These are phyloP conservation scores for Myriosclerotinia duriaeana DNA, from an alignment of 2,329 filamentous ascomycete genomes.

Conservation along the genomic window DNA sequence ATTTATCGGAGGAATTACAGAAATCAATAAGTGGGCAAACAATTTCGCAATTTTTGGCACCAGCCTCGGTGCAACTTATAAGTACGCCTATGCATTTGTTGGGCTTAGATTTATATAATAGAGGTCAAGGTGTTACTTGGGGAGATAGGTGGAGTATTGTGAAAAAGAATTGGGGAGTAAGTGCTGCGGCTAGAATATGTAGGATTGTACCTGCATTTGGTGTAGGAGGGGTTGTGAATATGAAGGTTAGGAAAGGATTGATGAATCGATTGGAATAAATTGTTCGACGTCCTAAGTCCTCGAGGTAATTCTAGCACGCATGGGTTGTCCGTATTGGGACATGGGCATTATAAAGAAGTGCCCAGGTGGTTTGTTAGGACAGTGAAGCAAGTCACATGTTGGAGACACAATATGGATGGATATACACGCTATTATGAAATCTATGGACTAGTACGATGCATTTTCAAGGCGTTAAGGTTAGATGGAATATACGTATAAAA, in stretches of 20 bases:
- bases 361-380: not conserved
- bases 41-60: slow-evolving; percentile 76
- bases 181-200: slow-evolving; percentile 72
- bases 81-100: slow-evolving; percentile 83
- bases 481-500: slow-evolving; percentile 8
- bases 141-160: slow-evolving; percentile 65
- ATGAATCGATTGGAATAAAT: slow-evolving; percentile 47
- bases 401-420: slow-evolving; percentile 8
- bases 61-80: slow-evolving; percentile 73
- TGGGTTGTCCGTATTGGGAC: not conserved
- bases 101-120: slow-evolving; percentile 83
- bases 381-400: not conserved
- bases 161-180: slow-evolving; percentile 73
- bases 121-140: slow-evolving; percentile 50
- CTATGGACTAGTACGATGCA: slow-evolving; percentile 3
- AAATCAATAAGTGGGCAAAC: slow-evolving; percentile 54
- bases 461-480: slow-evolving; percentile 17
- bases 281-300: not conserved
- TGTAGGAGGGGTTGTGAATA: slow-evolving; percentile 82
- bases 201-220: slow-evolving; percentile 89
- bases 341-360: not conserved
- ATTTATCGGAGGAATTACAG: slow-evolving; percentile 54
- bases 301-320: too few relatives aligned
- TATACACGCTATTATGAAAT: slow-evolving; percentile 4
- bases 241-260: slow-evolving; percentile 63